phyloP scores from a whole-genome alignment of 164 flowering plant genomes.

The Magnolia kwangsiensis region DNA sequence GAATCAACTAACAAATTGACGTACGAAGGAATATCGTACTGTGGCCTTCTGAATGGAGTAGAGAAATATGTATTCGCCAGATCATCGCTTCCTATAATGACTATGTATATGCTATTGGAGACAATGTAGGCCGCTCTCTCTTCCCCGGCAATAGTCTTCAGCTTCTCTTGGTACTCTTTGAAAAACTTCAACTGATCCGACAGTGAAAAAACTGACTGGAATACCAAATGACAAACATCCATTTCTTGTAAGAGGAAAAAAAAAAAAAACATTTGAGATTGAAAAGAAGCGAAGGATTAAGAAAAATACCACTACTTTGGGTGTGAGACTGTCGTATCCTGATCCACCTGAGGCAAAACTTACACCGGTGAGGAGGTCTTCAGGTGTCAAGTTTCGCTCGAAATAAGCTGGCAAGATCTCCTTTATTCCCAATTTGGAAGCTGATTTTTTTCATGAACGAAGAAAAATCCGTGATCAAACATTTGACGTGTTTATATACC shows the following conservation, averaged over 20 bases:
- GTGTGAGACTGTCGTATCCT: slow-evolving; percentile 46
- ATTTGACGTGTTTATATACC: not conserved
- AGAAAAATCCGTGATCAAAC: not conserved
- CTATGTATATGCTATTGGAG: slow-evolving; percentile 33
- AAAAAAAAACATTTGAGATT: not conserved
- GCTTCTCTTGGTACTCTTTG: slow-evolving; percentile 50
- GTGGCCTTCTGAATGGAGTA: slow-evolving; percentile 15
- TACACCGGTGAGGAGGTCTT: slow-evolving; percentile 55
- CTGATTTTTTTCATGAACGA: not conserved
- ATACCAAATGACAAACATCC: not conserved
- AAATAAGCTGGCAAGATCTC: slow-evolving; percentile 48
- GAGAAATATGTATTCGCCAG: slow-evolving; percentile 52
- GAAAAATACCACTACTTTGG: slow-evolving; percentile 2
- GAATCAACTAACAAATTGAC: slow-evolving; percentile 36
- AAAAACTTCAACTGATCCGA: slow-evolving; percentile 48
- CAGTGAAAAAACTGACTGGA: slow-evolving; percentile 48
- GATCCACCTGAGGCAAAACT: slow-evolving; percentile 60
- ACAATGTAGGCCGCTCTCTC: slow-evolving; percentile 38
- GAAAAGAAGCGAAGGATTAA: not conserved
- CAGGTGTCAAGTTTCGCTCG: slow-evolving; percentile 26
- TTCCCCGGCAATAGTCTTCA: slow-evolving; percentile 47
- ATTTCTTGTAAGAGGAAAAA: not conserved
- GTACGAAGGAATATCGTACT: slow-evolving; percentile 50
- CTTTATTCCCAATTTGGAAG: slow-evolving; percentile 30
- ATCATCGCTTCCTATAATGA: slow-evolving; percentile 64